These are phyloP conservation scores for Paraphaeosphaeria sporulosa DNA, from an alignment of 2,329 filamentous ascomycete species.

Conservation along the genomic window DNA sequence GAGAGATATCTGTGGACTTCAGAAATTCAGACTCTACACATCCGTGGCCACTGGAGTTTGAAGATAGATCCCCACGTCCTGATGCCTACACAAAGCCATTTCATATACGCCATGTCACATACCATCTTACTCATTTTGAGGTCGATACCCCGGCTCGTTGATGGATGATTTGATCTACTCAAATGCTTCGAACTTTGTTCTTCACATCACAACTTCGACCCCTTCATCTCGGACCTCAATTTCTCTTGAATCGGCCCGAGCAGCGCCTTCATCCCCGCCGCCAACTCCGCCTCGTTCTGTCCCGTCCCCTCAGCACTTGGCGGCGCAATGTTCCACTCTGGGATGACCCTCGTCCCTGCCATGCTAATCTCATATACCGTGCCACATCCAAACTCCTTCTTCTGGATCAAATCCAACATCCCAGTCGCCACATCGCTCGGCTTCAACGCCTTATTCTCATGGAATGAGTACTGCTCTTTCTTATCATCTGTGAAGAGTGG, in stretches of 20 bases:
- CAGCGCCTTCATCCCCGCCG: constrained; percentile 26
- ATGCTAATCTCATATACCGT: constrained; percentile 33
- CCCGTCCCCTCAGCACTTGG: constrained; percentile 32
- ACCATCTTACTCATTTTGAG: neutral
- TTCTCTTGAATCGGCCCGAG: constrained; percentile 30
- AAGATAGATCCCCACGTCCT: neutral
- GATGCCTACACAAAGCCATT: neutral
- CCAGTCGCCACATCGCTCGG: constrained; percentile 33
- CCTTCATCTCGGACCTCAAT: constrained; percentile 25
- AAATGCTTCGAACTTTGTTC: neutral
- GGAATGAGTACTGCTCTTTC: constrained; percentile 30
- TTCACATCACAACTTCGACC: constrained; percentile 18
- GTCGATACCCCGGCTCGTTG: neutral
- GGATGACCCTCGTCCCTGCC: constrained; percentile 30
- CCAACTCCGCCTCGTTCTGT: constrained; percentile 23
- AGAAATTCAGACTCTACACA: too few relatives aligned
- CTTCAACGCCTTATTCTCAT: constrained; percentile 18
- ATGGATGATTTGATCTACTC: neutral
- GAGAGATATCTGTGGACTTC: too few relatives aligned
- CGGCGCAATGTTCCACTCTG: constrained; percentile 37
- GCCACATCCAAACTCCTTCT: constrained; percentile 38
- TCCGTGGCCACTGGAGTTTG: too few relatives aligned
- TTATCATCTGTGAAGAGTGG: constrained; percentile 35
- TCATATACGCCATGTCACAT: neutral
- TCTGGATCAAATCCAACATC: constrained; percentile 35